Evolutionary conservation across 768 basidiomycete genomes (phyloP).

Genomic region (Hydnomerulius pinastri): DNA sequence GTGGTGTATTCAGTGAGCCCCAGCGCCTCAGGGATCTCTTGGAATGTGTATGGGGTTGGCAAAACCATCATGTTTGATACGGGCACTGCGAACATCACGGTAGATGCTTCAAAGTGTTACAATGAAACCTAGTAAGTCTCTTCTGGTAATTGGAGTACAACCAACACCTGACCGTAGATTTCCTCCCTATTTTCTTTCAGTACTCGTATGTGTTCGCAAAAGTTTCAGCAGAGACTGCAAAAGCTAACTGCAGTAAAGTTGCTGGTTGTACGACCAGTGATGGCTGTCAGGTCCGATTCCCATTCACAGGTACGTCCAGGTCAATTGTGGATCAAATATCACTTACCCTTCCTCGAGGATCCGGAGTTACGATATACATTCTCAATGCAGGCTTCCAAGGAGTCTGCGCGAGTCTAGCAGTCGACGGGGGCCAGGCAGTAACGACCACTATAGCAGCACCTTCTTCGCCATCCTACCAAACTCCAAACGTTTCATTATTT

Average conservation of each 20-base stretch:
- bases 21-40: background rate
- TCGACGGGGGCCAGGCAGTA: background rate
- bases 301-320: too few relatives aligned
- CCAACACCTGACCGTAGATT: background rate
- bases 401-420: background rate
- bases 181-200: background rate
- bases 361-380: conserved; percentile 5
- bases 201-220: background rate
- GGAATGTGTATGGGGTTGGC: background rate
- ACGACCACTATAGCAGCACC: background rate
- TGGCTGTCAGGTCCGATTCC: background rate
- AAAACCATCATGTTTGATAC: background rate
- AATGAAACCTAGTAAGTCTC: conserved; percentile 1
- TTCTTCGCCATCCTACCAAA: conserved; percentile 1
- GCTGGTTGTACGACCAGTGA: background rate
- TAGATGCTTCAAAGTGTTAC: background rate
- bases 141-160: too few relatives aligned
- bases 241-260: background rate
- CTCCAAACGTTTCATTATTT: conserved; percentile 1
- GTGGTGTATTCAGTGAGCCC: background rate
- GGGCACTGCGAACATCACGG: background rate
- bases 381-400: conserved; percentile 2
- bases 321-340: background rate
- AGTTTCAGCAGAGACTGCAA: too few relatives aligned
- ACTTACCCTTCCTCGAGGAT: background rate